A percentile compares a stretch with the other conserved stretches of the same genome.
phyloP scores from a whole-genome alignment of 305 asterid genomes.

The Fraxinus xanthoxyloides region DNA sequence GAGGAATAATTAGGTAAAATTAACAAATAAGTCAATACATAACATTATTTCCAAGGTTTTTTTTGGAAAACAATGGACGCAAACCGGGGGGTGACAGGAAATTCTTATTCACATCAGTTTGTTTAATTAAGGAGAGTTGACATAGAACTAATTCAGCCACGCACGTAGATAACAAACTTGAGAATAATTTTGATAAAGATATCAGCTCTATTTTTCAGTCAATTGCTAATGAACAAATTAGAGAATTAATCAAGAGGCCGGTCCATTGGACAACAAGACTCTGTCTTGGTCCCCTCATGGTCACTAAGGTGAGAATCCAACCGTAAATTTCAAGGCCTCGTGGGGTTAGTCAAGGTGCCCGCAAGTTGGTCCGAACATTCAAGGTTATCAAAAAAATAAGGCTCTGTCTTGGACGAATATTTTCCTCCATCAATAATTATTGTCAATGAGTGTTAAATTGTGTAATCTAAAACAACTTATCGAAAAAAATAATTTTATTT shows the following conservation, averaged over 20 bases:
- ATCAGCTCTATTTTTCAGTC: background rate
- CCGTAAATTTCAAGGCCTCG: no score
- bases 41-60: constrained; percentile 5
- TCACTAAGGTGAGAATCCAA: no score
- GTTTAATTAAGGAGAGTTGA: constrained; percentile 23
- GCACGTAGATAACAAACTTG: constrained; percentile 24
- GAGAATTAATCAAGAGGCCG: constrained; percentile 17
- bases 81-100: constrained; percentile 24
- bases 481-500: no score
- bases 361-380: no score
- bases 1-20: constrained; percentile 12
- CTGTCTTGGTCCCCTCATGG: no score
- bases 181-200: constrained; percentile 30
- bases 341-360: no score
- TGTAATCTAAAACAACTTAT: background rate
- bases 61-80: constrained; percentile 22
- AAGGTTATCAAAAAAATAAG: no score
- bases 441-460: background rate
- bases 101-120: constrained; percentile 20
- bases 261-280: background rate
- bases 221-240: constrained; percentile 24
- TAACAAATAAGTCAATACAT: constrained; percentile 23
- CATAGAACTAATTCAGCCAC: constrained; percentile 21
- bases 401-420: background rate
- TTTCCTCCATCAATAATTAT: background rate